A percentile compares a stretch with the other conserved stretches of the same genome.
Evolutionary conservation across 192 early-diverging fungal species (phyloP).

Genomic region (Coemansia javaensis): DNA sequence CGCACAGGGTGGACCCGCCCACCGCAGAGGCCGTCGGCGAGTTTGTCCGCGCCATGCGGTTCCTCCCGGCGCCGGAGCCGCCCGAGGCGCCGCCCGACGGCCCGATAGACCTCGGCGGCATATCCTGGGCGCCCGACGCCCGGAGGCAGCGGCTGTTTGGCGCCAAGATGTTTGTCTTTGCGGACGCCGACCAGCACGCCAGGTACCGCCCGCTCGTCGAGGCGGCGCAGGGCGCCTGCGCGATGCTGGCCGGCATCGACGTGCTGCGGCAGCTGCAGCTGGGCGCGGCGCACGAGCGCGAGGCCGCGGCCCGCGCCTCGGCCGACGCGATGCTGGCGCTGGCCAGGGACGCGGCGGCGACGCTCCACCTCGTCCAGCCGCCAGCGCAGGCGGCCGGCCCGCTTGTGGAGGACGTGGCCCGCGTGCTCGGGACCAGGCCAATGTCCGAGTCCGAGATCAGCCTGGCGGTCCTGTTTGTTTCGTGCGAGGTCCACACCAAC

Average conservation of each 20-base stretch:
- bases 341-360: not conserved
- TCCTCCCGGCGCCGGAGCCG: slow-evolving; percentile 6
- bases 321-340: not conserved
- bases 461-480: slow-evolving; percentile 26
- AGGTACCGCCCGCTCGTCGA: slow-evolving; percentile 10
- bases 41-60: slow-evolving; percentile 9
- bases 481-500: slow-evolving; percentile 24
- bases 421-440: slow-evolving; percentile 5
- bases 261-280: not conserved
- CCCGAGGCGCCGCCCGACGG: slow-evolving; percentile 11
- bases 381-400: not conserved
- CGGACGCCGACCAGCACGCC: slow-evolving; percentile 11
- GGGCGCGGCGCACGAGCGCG: not conserved
- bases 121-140: slow-evolving; percentile 10
- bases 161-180: slow-evolving; percentile 17
- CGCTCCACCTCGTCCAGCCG: slow-evolving; percentile 12
- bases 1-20: slow-evolving; percentile 5
- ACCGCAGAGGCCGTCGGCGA: slow-evolving; percentile 3
- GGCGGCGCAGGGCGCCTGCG: slow-evolving; percentile 11
- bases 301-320: not conserved
- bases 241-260: not conserved
- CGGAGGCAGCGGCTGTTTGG: slow-evolving; percentile 18
- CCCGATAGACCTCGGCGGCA: slow-evolving; percentile 17
- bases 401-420: slow-evolving; percentile 7
- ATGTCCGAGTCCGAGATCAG: slow-evolving; percentile 41